Base-by-base conservation (phyloP, 2,329 filamentous ascomycete species). In the Conoideocrella luteorostrata region DNA sequence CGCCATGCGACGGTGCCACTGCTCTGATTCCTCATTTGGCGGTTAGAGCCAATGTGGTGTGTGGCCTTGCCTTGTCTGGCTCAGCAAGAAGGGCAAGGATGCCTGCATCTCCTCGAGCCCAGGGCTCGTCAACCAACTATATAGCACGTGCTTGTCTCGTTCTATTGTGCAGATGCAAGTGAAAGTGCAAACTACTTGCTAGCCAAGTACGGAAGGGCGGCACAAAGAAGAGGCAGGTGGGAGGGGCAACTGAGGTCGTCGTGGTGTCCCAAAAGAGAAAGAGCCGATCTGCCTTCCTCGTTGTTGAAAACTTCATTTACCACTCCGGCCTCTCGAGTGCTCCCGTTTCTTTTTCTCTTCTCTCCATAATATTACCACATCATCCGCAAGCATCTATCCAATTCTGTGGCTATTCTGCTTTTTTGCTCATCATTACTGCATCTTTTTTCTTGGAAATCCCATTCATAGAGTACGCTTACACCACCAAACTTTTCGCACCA, bases 401-500 rank as follows among this genome's bases (percentile, higher is more conserved):
- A 15, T 5, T 24, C 30, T 39, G 29, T 39, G 9, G 15, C 11
- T 44, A 10, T 33, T 20, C 35, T n/a, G n/a, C n/a, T n/a, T n/a
- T n/a, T 20, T 38, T 23, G 7, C 28, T 35, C 28, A 46, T 46
- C 29, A 29, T 41, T 39, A 29, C 7, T 46, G n/a, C 21, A 24
- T 46, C 39, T 28, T 21, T 28, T 21, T 39, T 42, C n/a, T 39
- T 38, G 13, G 22, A 32, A 39, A 36, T 13, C 46, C 39, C 36
- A 36, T 23, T 41, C 9, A 34, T 39, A 34, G 35, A 28, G 30
- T 36, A 21, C 26, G 12, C 38, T 43, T 41, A 13, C 29, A 37
- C 21, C 29, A 15, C 37, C 39, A 37, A 34, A 43, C 30, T 36
- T 33, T 36, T 28, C 13, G 28, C 48, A 50, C 32, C 35, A 54